Evolutionary conservation across 2,329 filamentous ascomycete species (phyloP).

Genomic region (Exophiala aquamarina): DNA sequence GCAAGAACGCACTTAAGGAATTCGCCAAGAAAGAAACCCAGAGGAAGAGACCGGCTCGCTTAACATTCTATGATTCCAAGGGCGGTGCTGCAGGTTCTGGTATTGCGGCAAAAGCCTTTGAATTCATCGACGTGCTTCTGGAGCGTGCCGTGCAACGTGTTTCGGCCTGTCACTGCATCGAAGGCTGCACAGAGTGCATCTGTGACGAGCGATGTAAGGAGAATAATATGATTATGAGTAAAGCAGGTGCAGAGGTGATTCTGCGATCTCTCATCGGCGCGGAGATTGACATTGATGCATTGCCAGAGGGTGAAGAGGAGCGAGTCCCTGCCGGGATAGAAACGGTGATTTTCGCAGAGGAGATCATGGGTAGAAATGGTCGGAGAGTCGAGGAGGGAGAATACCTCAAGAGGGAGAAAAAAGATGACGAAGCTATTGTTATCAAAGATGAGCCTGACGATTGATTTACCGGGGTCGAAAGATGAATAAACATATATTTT

Average conservation of each 20-base stretch:
- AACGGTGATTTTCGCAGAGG: conserved; percentile 73
- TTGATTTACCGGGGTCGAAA: conserved; percentile 4
- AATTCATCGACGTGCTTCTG: conserved; percentile 80
- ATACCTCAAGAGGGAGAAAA: conserved; percentile 24
- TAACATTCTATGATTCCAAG: conserved; percentile 95
- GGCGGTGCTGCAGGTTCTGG: conserved; percentile 81
- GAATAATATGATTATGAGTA: conserved; percentile 89
- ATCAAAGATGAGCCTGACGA: conserved; percentile 29
- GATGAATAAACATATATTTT: background rate
- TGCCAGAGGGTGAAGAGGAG: conserved; percentile 80
- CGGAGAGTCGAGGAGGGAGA: conserved; percentile 31
- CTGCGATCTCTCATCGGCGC: conserved; percentile 72
- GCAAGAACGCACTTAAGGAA: conserved; percentile 85
- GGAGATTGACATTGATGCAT: conserved; percentile 76
- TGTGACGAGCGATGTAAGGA: conserved; percentile 81
- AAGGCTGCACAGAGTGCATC: conserved; percentile 88
- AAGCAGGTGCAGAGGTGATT: conserved; percentile 80
- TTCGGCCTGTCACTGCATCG: conserved; percentile 70
- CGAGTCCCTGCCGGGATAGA: conserved; percentile 70
- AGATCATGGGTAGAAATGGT: conserved; percentile 51
- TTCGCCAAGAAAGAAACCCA: conserved; percentile 60
- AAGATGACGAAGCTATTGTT: conserved; percentile 28
- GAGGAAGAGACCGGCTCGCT: conserved; percentile 78
- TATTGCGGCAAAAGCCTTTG: conserved; percentile 89
- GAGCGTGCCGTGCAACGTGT: conserved; percentile 74